Conservation (phyloP, 108 stramenopile species). For the Nannochloropsis oceanica region DNA sequence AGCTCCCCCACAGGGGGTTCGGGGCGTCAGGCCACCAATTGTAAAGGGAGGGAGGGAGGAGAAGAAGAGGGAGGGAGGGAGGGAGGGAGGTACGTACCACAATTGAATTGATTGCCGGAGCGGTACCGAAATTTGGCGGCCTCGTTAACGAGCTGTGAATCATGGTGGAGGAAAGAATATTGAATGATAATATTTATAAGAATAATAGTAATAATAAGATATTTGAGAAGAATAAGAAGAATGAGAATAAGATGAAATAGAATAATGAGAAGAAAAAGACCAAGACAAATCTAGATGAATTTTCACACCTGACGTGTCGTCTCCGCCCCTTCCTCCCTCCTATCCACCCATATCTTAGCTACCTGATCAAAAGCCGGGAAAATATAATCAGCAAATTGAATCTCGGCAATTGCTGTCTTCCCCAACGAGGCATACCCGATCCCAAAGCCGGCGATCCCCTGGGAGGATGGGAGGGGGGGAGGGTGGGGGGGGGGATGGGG, state of each 20-base stretch:
- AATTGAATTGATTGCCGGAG: conserved; percentile 84
- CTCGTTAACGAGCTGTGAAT: conserved; percentile 75
- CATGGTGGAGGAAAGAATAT: too few relatives aligned
- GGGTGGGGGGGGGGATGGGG: conserved; percentile 15
- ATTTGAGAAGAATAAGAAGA: too few relatives aligned
- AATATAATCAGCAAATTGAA: conserved; percentile 87
- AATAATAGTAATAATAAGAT: too few relatives aligned
- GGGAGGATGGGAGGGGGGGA: not conserved
- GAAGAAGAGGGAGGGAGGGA: not conserved
- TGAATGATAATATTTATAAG: too few relatives aligned
- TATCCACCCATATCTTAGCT: not conserved
- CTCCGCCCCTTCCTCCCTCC: too few relatives aligned
- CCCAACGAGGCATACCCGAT: conserved; percentile 88
- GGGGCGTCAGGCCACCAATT: conserved; percentile 69
- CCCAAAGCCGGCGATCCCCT: conserved; percentile 65
- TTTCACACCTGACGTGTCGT: too few relatives aligned
- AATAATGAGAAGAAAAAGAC: too few relatives aligned
- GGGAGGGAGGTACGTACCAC: conserved; percentile 2
- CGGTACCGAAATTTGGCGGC: conserved; percentile 90
- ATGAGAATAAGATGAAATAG: too few relatives aligned
- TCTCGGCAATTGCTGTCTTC: conserved; percentile 89
- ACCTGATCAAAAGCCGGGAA: conserved; percentile 83
- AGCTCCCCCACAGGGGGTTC: conserved; percentile 83
- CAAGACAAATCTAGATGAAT: too few relatives aligned
- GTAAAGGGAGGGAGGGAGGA: not conserved